phyloP scores from a whole-genome alignment of 805 yeast species.

The Sugiyamaella floridensis region DNA sequence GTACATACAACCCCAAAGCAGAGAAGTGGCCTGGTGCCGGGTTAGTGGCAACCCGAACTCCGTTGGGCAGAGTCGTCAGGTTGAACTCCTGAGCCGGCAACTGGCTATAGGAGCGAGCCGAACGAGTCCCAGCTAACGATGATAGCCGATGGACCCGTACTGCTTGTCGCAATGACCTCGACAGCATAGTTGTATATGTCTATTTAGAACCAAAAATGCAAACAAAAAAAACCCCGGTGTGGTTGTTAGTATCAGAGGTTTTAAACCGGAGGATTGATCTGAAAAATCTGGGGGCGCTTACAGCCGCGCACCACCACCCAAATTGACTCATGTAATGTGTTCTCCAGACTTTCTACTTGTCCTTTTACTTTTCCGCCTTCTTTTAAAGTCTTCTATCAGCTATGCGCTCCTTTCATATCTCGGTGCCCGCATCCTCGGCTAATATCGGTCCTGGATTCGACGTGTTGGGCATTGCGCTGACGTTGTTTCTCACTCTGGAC shows the following conservation, averaged over 20 bases:
- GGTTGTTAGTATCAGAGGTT: background rate
- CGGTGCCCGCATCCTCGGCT: constrained; percentile 95
- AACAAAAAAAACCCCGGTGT: too few relatives aligned
- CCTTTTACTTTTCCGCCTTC: too few relatives aligned
- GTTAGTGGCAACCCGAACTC: constrained; percentile 76
- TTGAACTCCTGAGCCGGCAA: constrained; percentile 6
- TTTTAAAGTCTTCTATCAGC: background rate
- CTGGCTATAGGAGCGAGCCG: background rate
- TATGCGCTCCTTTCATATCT: constrained; percentile 46
- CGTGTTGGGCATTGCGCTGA: constrained; percentile 86
- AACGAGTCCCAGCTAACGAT: background rate
- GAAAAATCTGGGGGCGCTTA: background rate
- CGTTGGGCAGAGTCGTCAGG: constrained; percentile 54
- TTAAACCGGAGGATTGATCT: background rate
- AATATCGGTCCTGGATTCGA: constrained; percentile 98
- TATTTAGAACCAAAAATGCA: background rate
- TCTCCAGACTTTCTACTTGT: background rate
- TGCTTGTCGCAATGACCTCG: background rate
- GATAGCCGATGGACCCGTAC: background rate
- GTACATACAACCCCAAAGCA: constrained; percentile 81
- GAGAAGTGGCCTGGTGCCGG: constrained; percentile 85
- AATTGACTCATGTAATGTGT: too few relatives aligned
- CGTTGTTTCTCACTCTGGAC: constrained; percentile 60
- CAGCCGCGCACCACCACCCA: background rate
- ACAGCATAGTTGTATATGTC: background rate